Percentiles rank a stretch among this genome's conserved stretches.
phyloP scores from a whole-genome alignment of 176 grass and related monocot genomes.

The Ensete glaucum region DNA sequence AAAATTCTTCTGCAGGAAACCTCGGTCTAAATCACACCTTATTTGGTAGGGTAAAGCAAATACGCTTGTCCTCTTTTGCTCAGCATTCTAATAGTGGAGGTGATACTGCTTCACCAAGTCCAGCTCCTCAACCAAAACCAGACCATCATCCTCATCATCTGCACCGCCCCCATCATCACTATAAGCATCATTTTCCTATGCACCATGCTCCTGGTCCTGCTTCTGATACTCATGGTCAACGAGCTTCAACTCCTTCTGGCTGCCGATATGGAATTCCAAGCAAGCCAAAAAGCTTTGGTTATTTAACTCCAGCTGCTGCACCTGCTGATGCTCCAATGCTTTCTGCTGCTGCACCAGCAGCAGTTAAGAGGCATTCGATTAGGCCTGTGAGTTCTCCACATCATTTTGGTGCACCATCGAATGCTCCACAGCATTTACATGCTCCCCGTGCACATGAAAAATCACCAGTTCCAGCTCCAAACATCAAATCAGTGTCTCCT shows the following conservation, averaged over 20 bases:
- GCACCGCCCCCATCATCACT: conserved; percentile 34
- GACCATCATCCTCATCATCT: conserved; percentile 6
- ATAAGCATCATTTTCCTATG: conserved; percentile 25
- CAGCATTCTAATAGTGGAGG: conserved; percentile 43
- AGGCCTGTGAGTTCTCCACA: conserved; percentile 1
- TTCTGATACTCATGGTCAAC: conserved; percentile 18
- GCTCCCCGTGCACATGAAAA: conserved; percentile 26
- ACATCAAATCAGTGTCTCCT: conserved; percentile 17
- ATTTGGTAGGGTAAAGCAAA: conserved; percentile 84
- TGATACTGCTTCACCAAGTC: conserved; percentile 39
- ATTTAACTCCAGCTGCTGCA: conserved; percentile 1
- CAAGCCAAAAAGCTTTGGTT: conserved; percentile 17
- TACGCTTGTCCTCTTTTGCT: conserved; percentile 66
- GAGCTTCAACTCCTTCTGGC: conserved; percentile 26
- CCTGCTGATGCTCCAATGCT: conserved; percentile 27
- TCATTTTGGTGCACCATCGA: conserved; percentile 9
- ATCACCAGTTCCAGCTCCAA: conserved; percentile 26
- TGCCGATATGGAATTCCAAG: conserved; percentile 21
- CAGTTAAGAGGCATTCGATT: conserved; percentile 16
- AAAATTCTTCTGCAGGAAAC: conserved; percentile 75
- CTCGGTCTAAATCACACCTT: conserved; percentile 69
- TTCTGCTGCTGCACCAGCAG: conserved; percentile 25
- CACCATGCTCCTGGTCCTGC: conserved; percentile 36
- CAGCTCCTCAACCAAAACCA: conserved; percentile 39
- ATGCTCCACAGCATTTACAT: conserved; percentile 10